Percentiles rank a stretch among this genome's conserved stretches.
Evolutionary conservation across 768 basidiomycete genomes (phyloP).

Genomic region (Termitomyces sp.): DNA sequence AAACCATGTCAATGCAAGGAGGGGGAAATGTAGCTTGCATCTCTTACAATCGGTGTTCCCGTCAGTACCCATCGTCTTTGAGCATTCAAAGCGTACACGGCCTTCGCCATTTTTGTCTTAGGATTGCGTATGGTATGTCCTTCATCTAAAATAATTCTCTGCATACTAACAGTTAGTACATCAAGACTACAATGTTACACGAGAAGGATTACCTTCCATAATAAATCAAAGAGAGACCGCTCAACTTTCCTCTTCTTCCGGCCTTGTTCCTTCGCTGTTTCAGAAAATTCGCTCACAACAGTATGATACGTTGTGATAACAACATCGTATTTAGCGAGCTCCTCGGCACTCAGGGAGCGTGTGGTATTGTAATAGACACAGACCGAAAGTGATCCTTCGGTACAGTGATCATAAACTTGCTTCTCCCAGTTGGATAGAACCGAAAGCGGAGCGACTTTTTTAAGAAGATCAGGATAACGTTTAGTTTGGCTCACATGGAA

Average conservation of each 20-base stretch:
- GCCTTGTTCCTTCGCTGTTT: slow-evolving; percentile 20
- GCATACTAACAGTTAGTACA: slow-evolving; percentile 17
- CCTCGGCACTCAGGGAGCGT: slow-evolving; percentile 51
- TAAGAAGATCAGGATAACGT: neutral
- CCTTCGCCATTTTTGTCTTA: slow-evolving; percentile 77
- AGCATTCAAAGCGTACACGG: slow-evolving; percentile 56
- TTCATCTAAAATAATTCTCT: slow-evolving; percentile 81
- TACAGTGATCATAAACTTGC: slow-evolving; percentile 72
- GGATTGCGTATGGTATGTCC: slow-evolving; percentile 86
- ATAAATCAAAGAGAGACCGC: slow-evolving; percentile 56
- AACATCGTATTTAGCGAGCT: slow-evolving; percentile 66
- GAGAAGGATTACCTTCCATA: slow-evolving; percentile 66
- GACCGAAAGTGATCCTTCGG: slow-evolving; percentile 41
- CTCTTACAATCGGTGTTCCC: slow-evolving; percentile 87
- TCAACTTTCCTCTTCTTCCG: slow-evolving; percentile 63
- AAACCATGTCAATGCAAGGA: neutral
- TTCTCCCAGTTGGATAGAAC: slow-evolving; percentile 88
- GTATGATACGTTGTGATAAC: slow-evolving; percentile 85
- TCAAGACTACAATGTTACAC: neutral
- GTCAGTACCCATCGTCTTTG: slow-evolving; percentile 77
- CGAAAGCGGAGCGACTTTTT: slow-evolving; percentile 74
- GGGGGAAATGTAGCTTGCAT: slow-evolving; percentile 1
- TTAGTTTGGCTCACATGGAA: neutral
- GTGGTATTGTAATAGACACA: slow-evolving; percentile 71
- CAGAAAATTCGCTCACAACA: slow-evolving; percentile 51